A percentile compares a stretch with the other conserved stretches of the same genome.
These are phyloP conservation scores for Gossypium thurberi DNA, from an alignment of 345 rosid genomes.

Conservation along the genomic window DNA sequence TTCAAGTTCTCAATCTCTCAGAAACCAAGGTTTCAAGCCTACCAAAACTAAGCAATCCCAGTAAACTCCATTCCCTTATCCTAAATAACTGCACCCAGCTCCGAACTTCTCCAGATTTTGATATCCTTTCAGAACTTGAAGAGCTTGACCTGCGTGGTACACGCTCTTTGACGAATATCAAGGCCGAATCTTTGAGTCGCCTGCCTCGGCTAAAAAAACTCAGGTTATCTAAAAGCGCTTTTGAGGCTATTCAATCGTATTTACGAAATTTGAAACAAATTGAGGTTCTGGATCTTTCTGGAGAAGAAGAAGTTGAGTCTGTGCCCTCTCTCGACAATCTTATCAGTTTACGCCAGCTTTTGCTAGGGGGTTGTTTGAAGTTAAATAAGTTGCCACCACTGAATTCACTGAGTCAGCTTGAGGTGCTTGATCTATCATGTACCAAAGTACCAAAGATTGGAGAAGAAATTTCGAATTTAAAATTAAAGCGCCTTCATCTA, in stretches of 20 bases:
- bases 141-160: conserved; percentile 22
- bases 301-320: conserved; percentile 8
- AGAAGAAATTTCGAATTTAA: conserved; percentile 2
- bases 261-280: background rate
- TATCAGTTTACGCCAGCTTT: conserved; percentile 15
- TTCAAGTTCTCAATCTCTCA: conserved; percentile 23
- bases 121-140: background rate
- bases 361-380: conserved; percentile 16
- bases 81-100: conserved; percentile 17
- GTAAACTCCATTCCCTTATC: conserved; percentile 19
- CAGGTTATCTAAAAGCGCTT: conserved; percentile 13
- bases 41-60: conserved; percentile 16
- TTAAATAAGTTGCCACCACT: conserved; percentile 15
- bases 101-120: conserved; percentile 4
- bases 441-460: conserved; percentile 17
- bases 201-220: conserved; percentile 16
- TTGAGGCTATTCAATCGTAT: background rate
- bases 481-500: conserved; percentile 18
- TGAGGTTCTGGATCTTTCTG: conserved; percentile 21
- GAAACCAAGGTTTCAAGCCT: conserved; percentile 24
- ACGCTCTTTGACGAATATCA: background rate
- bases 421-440: conserved; percentile 30
- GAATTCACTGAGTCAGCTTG: conserved; percentile 9
- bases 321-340: conserved; percentile 15
- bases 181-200: conserved; percentile 5